Evolutionary conservation across 225 moss, liverwort and hornwort genomes (phyloP), one percentile per base, ranked within the genome.

Genomic region (Takakia lepidozioides): DNA sequence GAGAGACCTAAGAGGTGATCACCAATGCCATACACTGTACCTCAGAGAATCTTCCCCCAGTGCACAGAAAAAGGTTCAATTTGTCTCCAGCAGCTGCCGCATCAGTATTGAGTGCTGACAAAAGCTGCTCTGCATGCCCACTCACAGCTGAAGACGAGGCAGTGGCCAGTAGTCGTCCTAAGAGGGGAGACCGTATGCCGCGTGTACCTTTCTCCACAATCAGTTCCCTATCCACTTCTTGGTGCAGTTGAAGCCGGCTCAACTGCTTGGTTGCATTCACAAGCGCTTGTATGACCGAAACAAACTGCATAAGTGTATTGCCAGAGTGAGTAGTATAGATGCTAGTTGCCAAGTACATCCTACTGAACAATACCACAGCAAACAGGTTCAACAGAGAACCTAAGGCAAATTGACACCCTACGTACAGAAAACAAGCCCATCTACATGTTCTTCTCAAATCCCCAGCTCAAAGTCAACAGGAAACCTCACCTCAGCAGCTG

Each of bases 251-350:
- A 27, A 85, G 55, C 44, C 69, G 68, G 56, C 87, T 72, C 22
- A 98, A 67, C 46, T 83, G 85, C 58, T 75, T 80, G 44, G 91
- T 80, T 68, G 86, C 77, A 55, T 58, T 75, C 24, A 91, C 43
- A 3, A 98, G 80, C 20, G 83, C 77, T 74, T 98, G 77, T 13
- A 91, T 74, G 40, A 91, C 91, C 18, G 78, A 75, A 63, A 98
- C 98, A 81, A 98, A 98, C 98, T 98, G 82, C 72, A 74, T 19
- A 23, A 48, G n/a, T n/a, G n/a, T n/a, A n/a, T n/a, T n/a, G n/a
- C n/a, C n/a, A n/a, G n/a, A n/a, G n/a, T n/a, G n/a, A n/a, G n/a
- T n/a, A n/a, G n/a, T n/a, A n/a, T n/a, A 36, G 10, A 32, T 21
- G 14, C 10, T 27, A 26, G n/a, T 25, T 13, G 5, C 35, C 21